Conservation (phyloP, 495 filamentous ascomycete species). For the Annulohypoxylon nitens region DNA sequence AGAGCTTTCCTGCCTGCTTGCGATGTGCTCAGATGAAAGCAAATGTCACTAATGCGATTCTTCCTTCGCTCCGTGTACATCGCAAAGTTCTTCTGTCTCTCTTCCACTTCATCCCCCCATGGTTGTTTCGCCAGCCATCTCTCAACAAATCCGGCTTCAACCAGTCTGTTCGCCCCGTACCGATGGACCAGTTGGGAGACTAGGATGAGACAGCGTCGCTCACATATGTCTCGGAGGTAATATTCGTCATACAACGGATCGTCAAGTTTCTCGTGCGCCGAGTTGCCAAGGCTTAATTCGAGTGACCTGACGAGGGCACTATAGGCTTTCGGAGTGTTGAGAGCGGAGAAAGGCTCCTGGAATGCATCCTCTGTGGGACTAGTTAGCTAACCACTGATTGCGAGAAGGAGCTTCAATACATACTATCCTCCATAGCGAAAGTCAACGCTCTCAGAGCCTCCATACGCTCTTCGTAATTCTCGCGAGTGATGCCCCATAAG, state of each 20-base stretch:
- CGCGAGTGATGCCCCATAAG: conserved; percentile 64
- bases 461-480: conserved; percentile 65
- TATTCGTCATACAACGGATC: conserved; percentile 65
- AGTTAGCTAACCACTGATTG: conserved; percentile 22
- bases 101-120: conserved; percentile 62
- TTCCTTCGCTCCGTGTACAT: conserved; percentile 57
- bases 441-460: conserved; percentile 62
- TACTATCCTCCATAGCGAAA: conserved; percentile 57
- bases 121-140: conserved; percentile 69
- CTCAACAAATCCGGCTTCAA: conserved; percentile 66
- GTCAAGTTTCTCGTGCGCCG: conserved; percentile 62
- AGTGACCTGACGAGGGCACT: conserved; percentile 66
- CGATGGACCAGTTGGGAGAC: conserved; percentile 59
- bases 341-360: conserved; percentile 44
- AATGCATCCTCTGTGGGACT: conserved; percentile 35
- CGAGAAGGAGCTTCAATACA: background rate
- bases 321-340: conserved; percentile 61
- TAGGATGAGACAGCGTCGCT: conserved; percentile 65
- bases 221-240: conserved; percentile 63
- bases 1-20: conserved; percentile 58
- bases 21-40: conserved; percentile 53
- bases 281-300: conserved; percentile 62
- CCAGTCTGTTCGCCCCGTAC: conserved; percentile 56
- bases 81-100: conserved; percentile 60
- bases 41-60: conserved; percentile 63